phyloP scores from a whole-genome alignment of 805 yeast genomes.

The Metschnikowia borealis region DNA sequence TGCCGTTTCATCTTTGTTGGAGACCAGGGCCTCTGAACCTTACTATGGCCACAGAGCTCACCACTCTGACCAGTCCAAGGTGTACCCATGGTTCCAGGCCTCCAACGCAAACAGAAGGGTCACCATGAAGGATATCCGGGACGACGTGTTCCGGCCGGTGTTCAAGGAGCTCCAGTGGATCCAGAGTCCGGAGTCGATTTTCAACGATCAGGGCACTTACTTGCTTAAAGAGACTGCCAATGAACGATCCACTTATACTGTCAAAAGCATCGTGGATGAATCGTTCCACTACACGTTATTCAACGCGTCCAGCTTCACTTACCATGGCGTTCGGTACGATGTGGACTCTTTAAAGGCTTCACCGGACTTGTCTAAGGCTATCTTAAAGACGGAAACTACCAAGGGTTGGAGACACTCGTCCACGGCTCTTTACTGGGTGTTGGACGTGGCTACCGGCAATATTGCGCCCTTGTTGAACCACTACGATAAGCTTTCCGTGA shows the following conservation, averaged over 20 bases:
- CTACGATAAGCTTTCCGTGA: slow-evolving; percentile 24
- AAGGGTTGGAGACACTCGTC: slow-evolving; percentile 37
- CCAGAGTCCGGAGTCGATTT: slow-evolving; percentile 42
- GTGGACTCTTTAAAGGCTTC: slow-evolving; percentile 60
- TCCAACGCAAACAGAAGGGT: slow-evolving; percentile 21
- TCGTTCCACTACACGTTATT: slow-evolving; percentile 44
- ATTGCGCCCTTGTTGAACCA: slow-evolving; percentile 13
- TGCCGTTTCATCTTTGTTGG: slow-evolving; percentile 8
- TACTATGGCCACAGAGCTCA: not conserved
- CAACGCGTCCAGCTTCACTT: slow-evolving; percentile 45
- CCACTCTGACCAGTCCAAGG: not conserved
- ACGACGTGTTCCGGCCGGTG: slow-evolving; percentile 53
- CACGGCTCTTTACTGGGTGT: slow-evolving; percentile 17
- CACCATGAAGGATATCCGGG: slow-evolving; percentile 38
- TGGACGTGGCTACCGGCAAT: slow-evolving; percentile 14
- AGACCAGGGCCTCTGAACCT: not conserved
- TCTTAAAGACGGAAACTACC: slow-evolving; percentile 57
- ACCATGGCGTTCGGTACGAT: slow-evolving; percentile 35
- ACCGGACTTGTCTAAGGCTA: slow-evolving; percentile 57
- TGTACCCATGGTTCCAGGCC: slow-evolving; percentile 11
- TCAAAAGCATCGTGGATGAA: slow-evolving; percentile 50
- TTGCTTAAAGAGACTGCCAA: slow-evolving; percentile 37
- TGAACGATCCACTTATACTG: slow-evolving; percentile 45
- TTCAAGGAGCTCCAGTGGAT: slow-evolving; percentile 69
- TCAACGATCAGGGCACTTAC: slow-evolving; percentile 64